Evolutionary conservation across 176 grass and related monocot genomes (phyloP).

Genomic region (Cenchrus purpureus): DNA sequence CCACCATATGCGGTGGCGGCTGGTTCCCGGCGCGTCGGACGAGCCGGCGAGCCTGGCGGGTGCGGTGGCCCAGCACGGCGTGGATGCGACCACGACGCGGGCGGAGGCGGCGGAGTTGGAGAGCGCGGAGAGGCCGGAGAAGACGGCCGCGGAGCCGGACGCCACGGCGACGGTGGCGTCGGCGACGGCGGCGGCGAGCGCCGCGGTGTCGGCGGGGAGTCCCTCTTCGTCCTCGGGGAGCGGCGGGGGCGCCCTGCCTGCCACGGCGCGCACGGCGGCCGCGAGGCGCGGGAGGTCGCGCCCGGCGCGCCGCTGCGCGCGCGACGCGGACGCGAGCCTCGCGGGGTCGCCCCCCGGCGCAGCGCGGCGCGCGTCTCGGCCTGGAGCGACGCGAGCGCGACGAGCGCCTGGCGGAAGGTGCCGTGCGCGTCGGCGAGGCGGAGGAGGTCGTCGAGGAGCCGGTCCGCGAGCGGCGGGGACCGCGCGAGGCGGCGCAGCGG

Average conservation of each 20-base stretch:
- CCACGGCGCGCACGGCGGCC: slow-evolving; percentile 32
- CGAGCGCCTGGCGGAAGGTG: slow-evolving; percentile 54
- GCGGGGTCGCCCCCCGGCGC: slow-evolving; percentile 34
- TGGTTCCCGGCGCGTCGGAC: background rate
- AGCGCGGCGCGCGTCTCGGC: slow-evolving; percentile 45
- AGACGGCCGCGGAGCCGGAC: slow-evolving; percentile 47
- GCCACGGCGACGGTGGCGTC: slow-evolving; percentile 41
- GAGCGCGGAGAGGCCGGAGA: slow-evolving; percentile 41
- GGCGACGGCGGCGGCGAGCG: slow-evolving; percentile 19
- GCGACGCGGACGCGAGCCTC: slow-evolving; percentile 42
- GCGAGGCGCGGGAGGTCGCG: slow-evolving; percentile 43
- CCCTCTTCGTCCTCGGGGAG: background rate
- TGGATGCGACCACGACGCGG: slow-evolving; percentile 39
- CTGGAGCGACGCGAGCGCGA: slow-evolving; percentile 35
- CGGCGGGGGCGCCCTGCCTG: background rate
- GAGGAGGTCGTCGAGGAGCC: slow-evolving; percentile 59
- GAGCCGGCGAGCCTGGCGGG: background rate
- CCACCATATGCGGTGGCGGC: slow-evolving; percentile 55
- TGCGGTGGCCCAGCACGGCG: slow-evolving; percentile 38
- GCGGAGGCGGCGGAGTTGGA: slow-evolving; percentile 48
- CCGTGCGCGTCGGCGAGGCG: slow-evolving; percentile 60
- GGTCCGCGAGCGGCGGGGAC: slow-evolving; percentile 32
- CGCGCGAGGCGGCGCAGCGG: slow-evolving; percentile 41
- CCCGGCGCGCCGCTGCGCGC: slow-evolving; percentile 49
- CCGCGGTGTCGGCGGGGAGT: slow-evolving; percentile 25